Conservation (phyloP, 1,284 basidiomycete species). For the Irpex sp. region DNA sequence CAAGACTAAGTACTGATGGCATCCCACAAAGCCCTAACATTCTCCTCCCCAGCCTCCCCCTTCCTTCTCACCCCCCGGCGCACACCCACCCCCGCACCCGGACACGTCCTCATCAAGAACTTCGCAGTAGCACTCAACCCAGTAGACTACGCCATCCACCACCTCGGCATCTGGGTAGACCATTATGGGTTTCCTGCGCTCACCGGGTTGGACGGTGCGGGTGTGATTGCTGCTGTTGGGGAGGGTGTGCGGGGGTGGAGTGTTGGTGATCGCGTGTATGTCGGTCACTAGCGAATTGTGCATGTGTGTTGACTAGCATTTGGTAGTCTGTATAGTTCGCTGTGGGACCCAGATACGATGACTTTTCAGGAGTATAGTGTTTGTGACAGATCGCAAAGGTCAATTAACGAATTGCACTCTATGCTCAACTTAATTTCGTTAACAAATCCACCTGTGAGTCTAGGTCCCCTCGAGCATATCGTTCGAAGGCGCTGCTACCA, state of each 20-base stretch:
- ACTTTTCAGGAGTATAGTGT: slow-evolving; percentile 19
- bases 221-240: neutral
- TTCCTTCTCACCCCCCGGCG: neutral
- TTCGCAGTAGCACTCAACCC: neutral
- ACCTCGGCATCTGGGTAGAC: neutral
- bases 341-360: slow-evolving; percentile 5
- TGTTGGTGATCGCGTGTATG: neutral
- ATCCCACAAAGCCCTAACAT: neutral
- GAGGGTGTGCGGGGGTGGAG: neutral
- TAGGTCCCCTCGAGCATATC: slow-evolving; percentile 17
- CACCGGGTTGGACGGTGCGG: neutral
- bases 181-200: neutral
- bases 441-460: no score
- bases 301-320: no score
- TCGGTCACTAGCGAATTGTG: neutral
- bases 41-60: neutral
- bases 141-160: neutral
- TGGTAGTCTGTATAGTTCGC: neutral
- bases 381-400: slow-evolving; percentile 12
- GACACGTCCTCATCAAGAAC: slow-evolving; percentile 1
- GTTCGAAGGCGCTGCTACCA: slow-evolving; percentile 17
- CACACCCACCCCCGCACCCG: neutral
- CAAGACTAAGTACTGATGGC: no score
- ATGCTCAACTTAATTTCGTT: no score
- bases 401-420: neutral